Evolutionary conservation across 176 grass and related monocot genomes (phyloP).

Genomic region (Metroxylon sagu): DNA sequence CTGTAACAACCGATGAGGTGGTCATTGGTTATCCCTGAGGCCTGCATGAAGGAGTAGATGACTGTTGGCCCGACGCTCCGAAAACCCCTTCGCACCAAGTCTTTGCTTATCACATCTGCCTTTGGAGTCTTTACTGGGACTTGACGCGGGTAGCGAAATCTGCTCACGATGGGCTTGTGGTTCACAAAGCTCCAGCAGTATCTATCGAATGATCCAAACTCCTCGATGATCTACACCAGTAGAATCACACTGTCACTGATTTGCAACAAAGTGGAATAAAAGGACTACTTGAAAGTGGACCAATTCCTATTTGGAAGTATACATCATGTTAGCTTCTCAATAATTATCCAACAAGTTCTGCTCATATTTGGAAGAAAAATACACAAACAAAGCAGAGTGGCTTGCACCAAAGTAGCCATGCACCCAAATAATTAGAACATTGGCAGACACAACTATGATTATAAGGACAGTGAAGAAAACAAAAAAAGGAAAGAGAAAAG

Average conservation of each 20-base stretch:
- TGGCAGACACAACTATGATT: too few species aligned
- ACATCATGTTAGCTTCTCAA: too few species aligned
- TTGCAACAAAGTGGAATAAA: too few species aligned
- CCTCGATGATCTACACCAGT: conserved; percentile 52
- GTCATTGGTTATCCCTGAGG: conserved; percentile 73
- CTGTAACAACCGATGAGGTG: conserved; percentile 81
- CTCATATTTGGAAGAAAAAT: too few species aligned
- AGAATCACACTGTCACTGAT: background rate
- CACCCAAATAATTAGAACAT: too few species aligned
- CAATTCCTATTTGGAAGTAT: too few species aligned
- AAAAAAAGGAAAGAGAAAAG: background rate
- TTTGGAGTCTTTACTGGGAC: conserved; percentile 83
- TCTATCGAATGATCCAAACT: conserved; percentile 69
- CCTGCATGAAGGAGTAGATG: conserved; percentile 96
- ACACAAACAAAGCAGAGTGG: too few species aligned
- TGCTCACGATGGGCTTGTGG: conserved; percentile 61
- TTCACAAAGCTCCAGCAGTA: conserved; percentile 96
- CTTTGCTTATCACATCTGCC: conserved; percentile 89
- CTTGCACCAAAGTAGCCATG: too few species aligned
- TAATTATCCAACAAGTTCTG: too few species aligned
- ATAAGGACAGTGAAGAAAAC: background rate
- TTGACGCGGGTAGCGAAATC: conserved; percentile 53
- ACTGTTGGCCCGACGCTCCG: conserved; percentile 66
- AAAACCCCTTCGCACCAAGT: conserved; percentile 69
- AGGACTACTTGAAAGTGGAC: too few species aligned